A percentile compares a stretch with the other conserved stretches of the same genome.
Conservation (phyloP, 2,329 filamentous ascomycete genomes). For the Paracamarosporium sp. region DNA sequence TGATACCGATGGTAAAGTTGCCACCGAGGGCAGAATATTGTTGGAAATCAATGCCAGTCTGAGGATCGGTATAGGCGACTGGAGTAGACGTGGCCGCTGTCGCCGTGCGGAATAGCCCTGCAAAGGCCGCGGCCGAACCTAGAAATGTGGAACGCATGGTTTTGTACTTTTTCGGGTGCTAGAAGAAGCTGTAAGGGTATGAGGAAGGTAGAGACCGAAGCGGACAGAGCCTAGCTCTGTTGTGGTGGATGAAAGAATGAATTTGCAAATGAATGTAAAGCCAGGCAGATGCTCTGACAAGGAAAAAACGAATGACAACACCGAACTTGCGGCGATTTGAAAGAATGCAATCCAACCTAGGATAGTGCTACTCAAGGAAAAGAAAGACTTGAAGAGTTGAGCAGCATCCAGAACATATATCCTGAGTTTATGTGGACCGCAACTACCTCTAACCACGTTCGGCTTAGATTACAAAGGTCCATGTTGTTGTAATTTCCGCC, state of each 20-base stretch:
- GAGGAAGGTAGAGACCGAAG: conserved; percentile 1
- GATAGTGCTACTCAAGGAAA: conserved; percentile 11
- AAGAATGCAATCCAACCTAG: conserved; percentile 11
- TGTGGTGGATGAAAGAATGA: conserved; percentile 10
- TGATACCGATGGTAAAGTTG: conserved; percentile 14
- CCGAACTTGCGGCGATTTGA: conserved; percentile 17
- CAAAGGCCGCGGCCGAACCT: conserved; percentile 16
- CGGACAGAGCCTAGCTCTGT: conserved; percentile 14
- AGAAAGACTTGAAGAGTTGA: not conserved
- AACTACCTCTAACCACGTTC: conserved; percentile 3
- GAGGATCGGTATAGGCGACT: conserved; percentile 19
- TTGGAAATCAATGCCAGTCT: conserved; percentile 20
- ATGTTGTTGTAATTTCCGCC: conserved; percentile 10
- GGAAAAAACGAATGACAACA: conserved; percentile 18
- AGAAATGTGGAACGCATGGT: conserved; percentile 18
- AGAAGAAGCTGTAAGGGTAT: conserved; percentile 1
- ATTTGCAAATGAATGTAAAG: conserved; percentile 19
- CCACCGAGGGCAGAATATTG: conserved; percentile 10
- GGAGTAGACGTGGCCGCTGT: conserved; percentile 11
- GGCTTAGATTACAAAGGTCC: conserved; percentile 5
- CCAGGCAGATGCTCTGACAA: conserved; percentile 9
- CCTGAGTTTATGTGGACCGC: conserved; percentile 1
- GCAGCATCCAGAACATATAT: conserved; percentile 14
- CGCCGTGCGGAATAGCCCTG: conserved; percentile 12
- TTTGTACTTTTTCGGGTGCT: not conserved